Percentiles rank a stretch among this genome's conserved stretches.
These are phyloP conservation scores for Xylaria scruposa DNA, from an alignment of 495 filamentous ascomycete genomes.

Conservation along the genomic window DNA sequence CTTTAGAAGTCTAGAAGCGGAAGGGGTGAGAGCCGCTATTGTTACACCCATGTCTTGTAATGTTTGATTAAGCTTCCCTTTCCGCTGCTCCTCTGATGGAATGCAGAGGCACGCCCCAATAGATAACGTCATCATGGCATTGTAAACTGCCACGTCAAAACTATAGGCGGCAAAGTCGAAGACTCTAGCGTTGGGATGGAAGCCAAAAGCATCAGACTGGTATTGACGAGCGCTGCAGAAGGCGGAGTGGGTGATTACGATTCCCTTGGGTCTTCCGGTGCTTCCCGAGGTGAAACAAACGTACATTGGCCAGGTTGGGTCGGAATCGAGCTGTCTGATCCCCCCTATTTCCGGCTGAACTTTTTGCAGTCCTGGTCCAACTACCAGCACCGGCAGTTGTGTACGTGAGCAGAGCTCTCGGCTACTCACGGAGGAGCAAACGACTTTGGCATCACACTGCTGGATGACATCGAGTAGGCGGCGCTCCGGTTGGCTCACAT, in stretches of 20 bases:
- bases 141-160: constrained; percentile 63
- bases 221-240: background rate
- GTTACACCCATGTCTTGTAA: background rate
- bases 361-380: background rate
- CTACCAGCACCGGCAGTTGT: background rate
- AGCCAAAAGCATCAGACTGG: background rate
- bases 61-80: constrained; percentile 32
- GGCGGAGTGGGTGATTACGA: background rate
- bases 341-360: background rate
- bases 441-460: background rate
- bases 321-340: background rate
- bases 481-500: background rate
- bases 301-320: background rate
- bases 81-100: constrained; percentile 61
- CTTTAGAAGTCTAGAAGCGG: background rate
- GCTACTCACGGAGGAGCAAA: background rate
- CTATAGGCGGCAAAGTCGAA: constrained; percentile 51
- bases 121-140: constrained; percentile 55
- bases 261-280: background rate
- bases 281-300: background rate
- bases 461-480: background rate
- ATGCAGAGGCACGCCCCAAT: constrained; percentile 68
- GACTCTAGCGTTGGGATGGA: background rate
- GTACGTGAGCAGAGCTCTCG: background rate
- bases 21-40: background rate